Conservation (phyloP, 2,329 filamentous ascomycete genomes). For the Aureobasidium sp. region DNA sequence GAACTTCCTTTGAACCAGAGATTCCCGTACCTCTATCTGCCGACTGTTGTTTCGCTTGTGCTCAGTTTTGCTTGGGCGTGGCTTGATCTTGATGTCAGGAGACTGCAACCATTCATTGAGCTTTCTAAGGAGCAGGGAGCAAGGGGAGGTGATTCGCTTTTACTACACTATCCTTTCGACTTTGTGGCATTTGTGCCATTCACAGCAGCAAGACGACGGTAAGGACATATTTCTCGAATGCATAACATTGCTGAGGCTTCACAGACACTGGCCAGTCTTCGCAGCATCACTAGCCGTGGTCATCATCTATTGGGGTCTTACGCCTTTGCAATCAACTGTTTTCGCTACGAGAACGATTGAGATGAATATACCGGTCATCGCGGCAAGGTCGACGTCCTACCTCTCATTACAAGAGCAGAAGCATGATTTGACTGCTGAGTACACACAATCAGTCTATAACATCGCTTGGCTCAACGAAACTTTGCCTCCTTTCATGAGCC, state of each 20-base stretch:
- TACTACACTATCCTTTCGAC: conserved; percentile 50
- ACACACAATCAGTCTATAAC: conserved; percentile 41
- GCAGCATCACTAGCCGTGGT: conserved; percentile 43
- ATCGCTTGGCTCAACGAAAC: conserved; percentile 42
- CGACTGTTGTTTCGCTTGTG: conserved; percentile 47
- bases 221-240: background rate
- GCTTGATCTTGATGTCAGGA: conserved; percentile 53
- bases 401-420: conserved; percentile 28
- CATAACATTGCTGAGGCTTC: background rate
- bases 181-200: conserved; percentile 40
- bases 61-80: conserved; percentile 54
- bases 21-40: conserved; percentile 45
- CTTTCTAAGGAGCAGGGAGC: background rate
- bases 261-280: conserved; percentile 45
- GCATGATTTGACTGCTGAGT: conserved; percentile 22
- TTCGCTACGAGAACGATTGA: conserved; percentile 37
- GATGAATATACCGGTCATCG: conserved; percentile 1
- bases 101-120: conserved; percentile 55
- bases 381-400: conserved; percentile 23
- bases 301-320: conserved; percentile 48
- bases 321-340: conserved; percentile 50
- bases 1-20: conserved; percentile 32
- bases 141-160: background rate
- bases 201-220: conserved; percentile 12
- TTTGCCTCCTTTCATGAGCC: conserved; percentile 38